Conservation (phyloP, 2,329 filamentous ascomycete genomes). For the Penicillium sp. region DNA sequence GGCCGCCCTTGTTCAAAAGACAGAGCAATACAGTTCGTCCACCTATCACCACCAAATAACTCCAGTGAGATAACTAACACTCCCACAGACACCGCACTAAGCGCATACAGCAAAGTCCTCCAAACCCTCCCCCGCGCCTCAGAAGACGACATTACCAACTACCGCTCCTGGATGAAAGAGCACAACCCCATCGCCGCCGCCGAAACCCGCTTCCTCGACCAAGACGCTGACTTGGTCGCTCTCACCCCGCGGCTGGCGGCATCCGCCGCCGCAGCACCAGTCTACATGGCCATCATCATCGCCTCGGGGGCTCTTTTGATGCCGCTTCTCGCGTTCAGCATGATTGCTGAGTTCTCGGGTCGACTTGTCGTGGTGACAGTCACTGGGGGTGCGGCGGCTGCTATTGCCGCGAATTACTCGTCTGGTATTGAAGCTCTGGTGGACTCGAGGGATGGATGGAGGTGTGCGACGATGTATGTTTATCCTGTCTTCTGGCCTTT, state of each 20-base stretch:
- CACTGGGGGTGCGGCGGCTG: conserved; percentile 55
- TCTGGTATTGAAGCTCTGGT: conserved; percentile 43
- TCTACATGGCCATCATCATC: conserved; percentile 52
- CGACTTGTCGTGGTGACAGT: conserved; percentile 64
- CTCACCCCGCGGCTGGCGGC: conserved; percentile 34
- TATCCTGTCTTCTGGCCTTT: neutral
- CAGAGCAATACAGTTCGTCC: conserved; percentile 66
- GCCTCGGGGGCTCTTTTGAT: conserved; percentile 61
- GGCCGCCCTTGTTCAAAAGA: conserved; percentile 62
- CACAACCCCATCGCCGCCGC: conserved; percentile 56
- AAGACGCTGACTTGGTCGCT: conserved; percentile 54
- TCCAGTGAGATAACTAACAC: neutral
- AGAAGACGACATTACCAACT: conserved; percentile 56
- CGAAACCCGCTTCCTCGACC: conserved; percentile 61
- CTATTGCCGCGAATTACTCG: conserved; percentile 46
- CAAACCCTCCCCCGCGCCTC: conserved; percentile 55
- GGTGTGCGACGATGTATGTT: conserved; percentile 47
- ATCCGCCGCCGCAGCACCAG: conserved; percentile 31
- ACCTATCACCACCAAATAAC: neutral
- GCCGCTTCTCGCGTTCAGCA: conserved; percentile 64
- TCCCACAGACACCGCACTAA: conserved; percentile 48
- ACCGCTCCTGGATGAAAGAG: conserved; percentile 61
- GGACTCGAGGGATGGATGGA: conserved; percentile 49
- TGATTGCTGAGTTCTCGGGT: conserved; percentile 63
- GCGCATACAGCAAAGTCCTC: conserved; percentile 55